A percentile compares a stretch with the other conserved stretches of the same genome.
Evolutionary conservation across 257 asterid species (phyloP).

Genomic region (Solanum sitiens): DNA sequence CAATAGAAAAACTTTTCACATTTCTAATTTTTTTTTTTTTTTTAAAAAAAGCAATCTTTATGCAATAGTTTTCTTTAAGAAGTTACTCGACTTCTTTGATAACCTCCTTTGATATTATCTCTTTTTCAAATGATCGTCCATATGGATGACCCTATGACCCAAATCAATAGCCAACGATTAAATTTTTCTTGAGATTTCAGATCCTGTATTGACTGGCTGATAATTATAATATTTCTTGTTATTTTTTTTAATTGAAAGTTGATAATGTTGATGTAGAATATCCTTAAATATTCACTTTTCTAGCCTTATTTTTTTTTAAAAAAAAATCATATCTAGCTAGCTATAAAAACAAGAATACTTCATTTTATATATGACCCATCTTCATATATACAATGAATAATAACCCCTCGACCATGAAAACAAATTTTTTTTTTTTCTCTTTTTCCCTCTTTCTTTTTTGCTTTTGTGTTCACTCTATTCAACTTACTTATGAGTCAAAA

Average conservation of each 20-base stretch:
- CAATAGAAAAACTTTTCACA: no score
- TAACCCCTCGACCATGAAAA: not conserved
- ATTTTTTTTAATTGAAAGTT: no score
- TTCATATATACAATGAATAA: not conserved
- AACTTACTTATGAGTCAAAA: constrained; percentile 18
- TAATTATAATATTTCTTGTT: not conserved
- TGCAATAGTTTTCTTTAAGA: no score
- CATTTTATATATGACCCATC: not conserved
- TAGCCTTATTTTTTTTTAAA: not conserved
- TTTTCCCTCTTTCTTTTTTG: not conserved
- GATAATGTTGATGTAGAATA: not conserved
- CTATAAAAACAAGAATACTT: not conserved
- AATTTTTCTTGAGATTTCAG: not conserved
- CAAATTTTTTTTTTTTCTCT: not conserved
- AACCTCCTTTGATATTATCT: no score
- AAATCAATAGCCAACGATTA: not conserved
- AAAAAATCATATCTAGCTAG: not conserved
- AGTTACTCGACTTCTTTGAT: no score
- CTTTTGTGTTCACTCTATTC: not conserved
- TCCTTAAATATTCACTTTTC: not conserved
- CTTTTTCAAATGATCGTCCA: no score
- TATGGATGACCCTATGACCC: not conserved
- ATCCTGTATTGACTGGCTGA: not conserved
- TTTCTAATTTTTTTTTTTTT: no score
- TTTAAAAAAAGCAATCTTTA: no score